Evolutionary conservation across 768 basidiomycete genomes (phyloP).

Genomic region (Leccinum subgranulosum): DNA sequence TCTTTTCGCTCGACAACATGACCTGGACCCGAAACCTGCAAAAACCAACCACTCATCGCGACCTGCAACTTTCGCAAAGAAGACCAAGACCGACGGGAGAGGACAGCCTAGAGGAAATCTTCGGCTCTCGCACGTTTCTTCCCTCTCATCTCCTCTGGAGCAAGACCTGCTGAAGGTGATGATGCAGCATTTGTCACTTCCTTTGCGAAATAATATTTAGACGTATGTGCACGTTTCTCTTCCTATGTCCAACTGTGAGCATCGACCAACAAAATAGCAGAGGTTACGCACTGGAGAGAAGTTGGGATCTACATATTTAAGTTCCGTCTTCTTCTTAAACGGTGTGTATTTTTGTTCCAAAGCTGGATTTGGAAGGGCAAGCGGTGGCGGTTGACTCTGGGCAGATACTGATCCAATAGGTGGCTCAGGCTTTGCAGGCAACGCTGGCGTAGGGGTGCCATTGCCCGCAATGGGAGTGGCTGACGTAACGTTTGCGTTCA

Average conservation of each 20-base stretch:
- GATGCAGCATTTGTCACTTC: constrained; percentile 30
- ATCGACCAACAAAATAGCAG: not conserved
- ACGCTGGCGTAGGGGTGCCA: constrained; percentile 20
- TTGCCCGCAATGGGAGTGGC: constrained; percentile 19
- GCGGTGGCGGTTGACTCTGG: constrained; percentile 25
- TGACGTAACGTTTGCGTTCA: constrained; percentile 21
- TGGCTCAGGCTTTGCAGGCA: not conserved
- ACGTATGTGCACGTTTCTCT: constrained; percentile 66
- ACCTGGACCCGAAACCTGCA: constrained; percentile 26
- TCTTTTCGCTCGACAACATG: constrained; percentile 10
- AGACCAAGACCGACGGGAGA: constrained; percentile 28
- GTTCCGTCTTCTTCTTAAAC: constrained; percentile 71
- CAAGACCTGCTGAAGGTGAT: constrained; percentile 22
- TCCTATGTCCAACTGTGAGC: constrained; percentile 45
- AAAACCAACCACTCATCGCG: constrained; percentile 30
- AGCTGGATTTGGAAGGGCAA: constrained; percentile 53
- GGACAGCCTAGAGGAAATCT: constrained; percentile 61
- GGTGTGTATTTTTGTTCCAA: constrained; percentile 65
- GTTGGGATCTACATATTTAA: constrained; percentile 75
- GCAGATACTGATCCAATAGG: constrained; percentile 23
- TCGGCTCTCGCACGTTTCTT: constrained; percentile 86
- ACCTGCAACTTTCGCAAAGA: constrained; percentile 26
- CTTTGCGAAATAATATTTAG: constrained; percentile 58
- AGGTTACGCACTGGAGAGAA: constrained; percentile 64
- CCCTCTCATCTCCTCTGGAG: constrained; percentile 61